Evolutionary conservation across 2,329 filamentous ascomycete genomes (phyloP), one percentile per base, ranked within the genome.

Genomic region (Parastagonospora nodorum): DNA sequence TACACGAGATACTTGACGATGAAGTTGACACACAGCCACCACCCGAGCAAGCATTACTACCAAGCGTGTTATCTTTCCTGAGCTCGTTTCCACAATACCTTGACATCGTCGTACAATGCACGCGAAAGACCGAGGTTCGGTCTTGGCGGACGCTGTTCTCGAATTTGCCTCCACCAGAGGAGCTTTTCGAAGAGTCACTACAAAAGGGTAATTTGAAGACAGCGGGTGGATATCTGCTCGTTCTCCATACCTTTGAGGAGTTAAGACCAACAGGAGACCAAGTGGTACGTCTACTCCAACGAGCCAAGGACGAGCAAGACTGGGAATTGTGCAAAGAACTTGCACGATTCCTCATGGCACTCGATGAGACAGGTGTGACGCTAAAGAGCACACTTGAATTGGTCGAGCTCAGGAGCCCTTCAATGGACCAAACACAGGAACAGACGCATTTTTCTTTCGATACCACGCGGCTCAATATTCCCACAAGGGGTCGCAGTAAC

Each of bases 271-370:
- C 86, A 15, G 87, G 86, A 11, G 87, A 90, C 63, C 88, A 93
- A 68, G 87, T 92, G 15, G 88, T 96, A 4, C 84, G 92, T 10
- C 78, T 99, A 19, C 82, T 99, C 50, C 85, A 85, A 29, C 81
- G 89, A 42, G 94, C 93, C 0, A 93, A 92, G 64, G 81, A 85
- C 29, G 91, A 92, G 71, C 86, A 87, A 42, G 93, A 97, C 67
- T 99, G 92, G 92, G 92, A 97, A 63, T 77, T 99, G 27, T 97
- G 94, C 76, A 94, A 92, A 64, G 94, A 99, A 72, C 81, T 99
- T 27, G 92, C 94, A 9, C 82, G 93, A n/a, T 99, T 99, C 74
- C 77, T 99, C 49, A 92, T 95, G 40, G 93, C 93, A 5, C 85
- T 99, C 64, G 94, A 99, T 68, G 87, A 90, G 59, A 89, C 86